A percentile compares a stretch with the other conserved stretches of the same genome.
phyloP scores from a whole-genome alignment of 805 yeast genomes.

The Myxozyma sirexii region DNA sequence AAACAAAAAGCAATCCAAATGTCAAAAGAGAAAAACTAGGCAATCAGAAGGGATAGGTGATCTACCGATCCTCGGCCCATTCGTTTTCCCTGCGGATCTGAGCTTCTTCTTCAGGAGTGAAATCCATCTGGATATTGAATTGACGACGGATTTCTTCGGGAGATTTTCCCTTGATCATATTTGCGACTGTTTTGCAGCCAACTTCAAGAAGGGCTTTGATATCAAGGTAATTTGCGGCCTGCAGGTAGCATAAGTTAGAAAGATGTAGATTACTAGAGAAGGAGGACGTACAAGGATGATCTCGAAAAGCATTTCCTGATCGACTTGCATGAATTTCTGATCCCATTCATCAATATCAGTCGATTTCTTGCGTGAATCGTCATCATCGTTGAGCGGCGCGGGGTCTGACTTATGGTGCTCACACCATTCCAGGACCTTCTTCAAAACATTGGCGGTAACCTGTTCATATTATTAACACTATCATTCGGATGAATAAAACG shows the following conservation, averaged over 20 bases:
- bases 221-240: conserved; percentile 52
- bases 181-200: conserved; percentile 54
- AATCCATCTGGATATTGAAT: conserved; percentile 51
- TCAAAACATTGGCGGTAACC: conserved; percentile 68
- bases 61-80: conserved; percentile 49
- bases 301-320: conserved; percentile 61
- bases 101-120: conserved; percentile 53
- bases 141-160: conserved; percentile 52
- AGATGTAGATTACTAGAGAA: not conserved
- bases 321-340: conserved; percentile 88
- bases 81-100: conserved; percentile 50
- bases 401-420: conserved; percentile 84
- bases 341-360: conserved; percentile 97
- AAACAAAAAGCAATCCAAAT: not conserved
- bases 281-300: conserved; percentile 44
- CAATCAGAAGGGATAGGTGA: not conserved
- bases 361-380: conserved; percentile 64
- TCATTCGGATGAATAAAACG: not conserved
- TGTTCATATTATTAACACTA: not conserved
- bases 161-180: conserved; percentile 51
- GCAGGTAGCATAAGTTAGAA: not conserved
- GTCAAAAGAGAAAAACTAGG: not conserved
- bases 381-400: conserved; percentile 68
- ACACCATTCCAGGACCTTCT: conserved; percentile 94
- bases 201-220: conserved; percentile 51